phyloP scores from a whole-genome alignment of 2,329 filamentous ascomycete species.

The Trichophyton equinum region DNA sequence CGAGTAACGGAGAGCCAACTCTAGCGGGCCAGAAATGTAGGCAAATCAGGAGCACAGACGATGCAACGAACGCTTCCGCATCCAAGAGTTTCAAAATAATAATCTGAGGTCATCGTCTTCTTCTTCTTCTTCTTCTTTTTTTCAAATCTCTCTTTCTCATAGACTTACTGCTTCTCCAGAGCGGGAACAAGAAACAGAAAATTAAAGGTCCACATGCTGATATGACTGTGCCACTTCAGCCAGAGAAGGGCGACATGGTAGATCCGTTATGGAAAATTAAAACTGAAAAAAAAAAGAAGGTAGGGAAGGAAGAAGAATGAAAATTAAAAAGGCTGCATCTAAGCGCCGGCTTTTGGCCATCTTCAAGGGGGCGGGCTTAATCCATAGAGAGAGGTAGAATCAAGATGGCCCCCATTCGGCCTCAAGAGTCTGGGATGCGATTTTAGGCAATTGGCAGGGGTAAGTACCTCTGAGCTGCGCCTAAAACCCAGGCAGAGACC shows the following conservation, averaged over 20 bases:
- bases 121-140: neutral
- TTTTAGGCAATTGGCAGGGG: neutral
- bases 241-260: slow-evolving; percentile 5
- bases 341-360: slow-evolving; percentile 3
- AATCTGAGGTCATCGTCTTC: neutral
- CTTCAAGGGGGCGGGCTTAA: neutral
- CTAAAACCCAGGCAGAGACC: neutral
- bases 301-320: neutral
- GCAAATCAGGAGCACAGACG: slow-evolving; percentile 1
- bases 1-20: neutral
- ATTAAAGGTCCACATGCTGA: slow-evolving; percentile 4
- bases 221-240: slow-evolving; percentile 3
- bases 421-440: neutral
- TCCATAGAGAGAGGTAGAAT: neutral
- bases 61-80: slow-evolving; percentile 2
- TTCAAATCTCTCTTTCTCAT: neutral
- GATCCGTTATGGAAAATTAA: neutral
- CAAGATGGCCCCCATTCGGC: slow-evolving; percentile 3
- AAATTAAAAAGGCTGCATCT: slow-evolving; percentile 6
- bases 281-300: neutral
- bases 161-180: neutral
- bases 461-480: neutral
- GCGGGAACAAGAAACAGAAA: neutral
- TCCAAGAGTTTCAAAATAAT: neutral
- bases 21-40: neutral